Conservation (phyloP, 148 eudicot species). For the Oxyria digyna region DNA sequence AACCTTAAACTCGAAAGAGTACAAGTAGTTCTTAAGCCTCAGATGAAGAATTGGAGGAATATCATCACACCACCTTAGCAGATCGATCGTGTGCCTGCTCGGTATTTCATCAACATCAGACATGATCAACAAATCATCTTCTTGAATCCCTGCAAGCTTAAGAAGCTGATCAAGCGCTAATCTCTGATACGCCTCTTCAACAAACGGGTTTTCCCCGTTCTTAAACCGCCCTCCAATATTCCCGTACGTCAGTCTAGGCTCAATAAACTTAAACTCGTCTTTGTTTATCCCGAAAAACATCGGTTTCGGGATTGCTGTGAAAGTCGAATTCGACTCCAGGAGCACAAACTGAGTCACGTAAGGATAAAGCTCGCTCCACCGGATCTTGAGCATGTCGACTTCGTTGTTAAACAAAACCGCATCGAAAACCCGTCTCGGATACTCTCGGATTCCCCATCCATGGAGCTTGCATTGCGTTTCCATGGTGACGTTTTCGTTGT, state of each 20-base stretch:
- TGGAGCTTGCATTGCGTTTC: conserved; percentile 25
- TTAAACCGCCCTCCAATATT: conserved; percentile 19
- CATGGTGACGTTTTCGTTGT: conserved; percentile 20
- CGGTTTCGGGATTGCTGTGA: conserved; percentile 22
- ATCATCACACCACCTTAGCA: conserved; percentile 27
- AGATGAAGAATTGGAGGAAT: conserved; percentile 26
- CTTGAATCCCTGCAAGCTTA: conserved; percentile 20
- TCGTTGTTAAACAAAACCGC: conserved; percentile 31
- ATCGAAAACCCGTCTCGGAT: conserved; percentile 25
- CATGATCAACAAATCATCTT: conserved; percentile 26
- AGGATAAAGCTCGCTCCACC: conserved; percentile 28
- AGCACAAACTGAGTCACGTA: conserved; percentile 23
- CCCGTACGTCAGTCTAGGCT: conserved; percentile 23
- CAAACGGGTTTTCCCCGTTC: conserved; percentile 23
- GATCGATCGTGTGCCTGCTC: conserved; percentile 19
- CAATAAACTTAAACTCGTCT: conserved; percentile 15
- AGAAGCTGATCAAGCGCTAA: conserved; percentile 23
- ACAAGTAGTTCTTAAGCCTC: conserved; percentile 20
- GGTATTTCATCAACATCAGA: conserved; percentile 30
- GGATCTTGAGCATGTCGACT: conserved; percentile 24
- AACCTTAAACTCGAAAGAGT: conserved; percentile 22
- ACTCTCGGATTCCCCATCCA: conserved; percentile 28
- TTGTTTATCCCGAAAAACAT: conserved; percentile 13
- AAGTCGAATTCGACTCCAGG: conserved; percentile 27
- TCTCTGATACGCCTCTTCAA: conserved; percentile 26